These are phyloP conservation scores for Trametes meyenii DNA, from an alignment of 768 basidiomycete species.

Conservation along the genomic window DNA sequence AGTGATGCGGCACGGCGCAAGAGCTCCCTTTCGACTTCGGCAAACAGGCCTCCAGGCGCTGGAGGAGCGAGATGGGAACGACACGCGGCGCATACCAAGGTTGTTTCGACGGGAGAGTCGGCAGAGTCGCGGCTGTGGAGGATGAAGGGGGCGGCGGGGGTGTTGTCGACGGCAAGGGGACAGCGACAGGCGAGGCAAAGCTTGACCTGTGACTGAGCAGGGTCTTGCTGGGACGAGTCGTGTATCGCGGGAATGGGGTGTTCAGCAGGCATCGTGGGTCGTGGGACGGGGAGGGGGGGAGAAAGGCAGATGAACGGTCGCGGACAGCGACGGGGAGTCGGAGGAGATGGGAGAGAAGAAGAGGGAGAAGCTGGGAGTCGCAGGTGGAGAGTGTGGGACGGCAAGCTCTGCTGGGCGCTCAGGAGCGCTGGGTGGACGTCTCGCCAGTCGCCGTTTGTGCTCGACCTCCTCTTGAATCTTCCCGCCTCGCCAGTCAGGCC, in stretches of 20 bases:
- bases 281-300: slow-evolving; percentile 25
- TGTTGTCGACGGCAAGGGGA: slow-evolving; percentile 34
- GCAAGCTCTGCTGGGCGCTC: too few relatives aligned
- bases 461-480: not conserved
- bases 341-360: slow-evolving; percentile 10
- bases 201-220: slow-evolving; percentile 35
- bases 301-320: slow-evolving; percentile 21
- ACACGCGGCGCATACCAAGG: slow-evolving; percentile 52
- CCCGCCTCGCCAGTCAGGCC: not conserved
- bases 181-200: slow-evolving; percentile 37
- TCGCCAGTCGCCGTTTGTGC: not conserved
- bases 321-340: slow-evolving; percentile 22
- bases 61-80: slow-evolving; percentile 41
- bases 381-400: too few relatives aligned
- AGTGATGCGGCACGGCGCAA: slow-evolving; percentile 33
- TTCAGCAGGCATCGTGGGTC: slow-evolving; percentile 54
- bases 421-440: not conserved
- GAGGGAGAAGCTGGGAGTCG: too few relatives aligned
- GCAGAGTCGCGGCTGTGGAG: slow-evolving; percentile 27
- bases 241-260: slow-evolving; percentile 35
- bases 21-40: slow-evolving; percentile 36
- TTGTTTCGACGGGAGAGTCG: slow-evolving; percentile 30
- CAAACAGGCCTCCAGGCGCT: slow-evolving; percentile 24
- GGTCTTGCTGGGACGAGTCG: slow-evolving; percentile 32
- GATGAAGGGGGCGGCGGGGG: slow-evolving; percentile 30